These are phyloP conservation scores for Pythium volutum DNA, from an alignment of 352 stramenopile genomes.

Conservation along the genomic window DNA sequence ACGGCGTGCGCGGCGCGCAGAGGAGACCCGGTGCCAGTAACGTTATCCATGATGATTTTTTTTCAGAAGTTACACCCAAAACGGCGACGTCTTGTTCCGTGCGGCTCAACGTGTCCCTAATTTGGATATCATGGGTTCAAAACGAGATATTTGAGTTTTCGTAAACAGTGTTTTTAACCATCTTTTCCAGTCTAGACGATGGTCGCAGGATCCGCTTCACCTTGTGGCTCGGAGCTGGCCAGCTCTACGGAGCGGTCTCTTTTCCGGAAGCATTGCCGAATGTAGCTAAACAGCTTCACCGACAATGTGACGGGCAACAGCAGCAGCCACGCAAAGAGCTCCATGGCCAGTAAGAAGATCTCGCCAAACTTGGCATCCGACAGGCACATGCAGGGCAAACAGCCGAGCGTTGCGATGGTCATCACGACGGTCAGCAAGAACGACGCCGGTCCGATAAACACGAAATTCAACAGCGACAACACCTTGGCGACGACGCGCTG, in stretches of 20 bases:
- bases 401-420: slow-evolving; percentile 12
- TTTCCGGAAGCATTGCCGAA: not conserved
- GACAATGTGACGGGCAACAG: slow-evolving; percentile 4
- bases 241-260: not conserved
- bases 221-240: not conserved
- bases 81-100: not conserved
- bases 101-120: not conserved
- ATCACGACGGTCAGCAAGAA: slow-evolving; percentile 11
- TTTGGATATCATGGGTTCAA: not conserved
- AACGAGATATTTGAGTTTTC: not conserved
- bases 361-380: slow-evolving; percentile 8
- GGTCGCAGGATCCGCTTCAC: not conserved
- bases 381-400: slow-evolving; percentile 13
- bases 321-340: slow-evolving; percentile 7
- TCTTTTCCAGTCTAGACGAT: not conserved
- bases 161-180: not conserved
- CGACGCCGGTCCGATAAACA: slow-evolving; percentile 13
- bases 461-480: slow-evolving; percentile 16
- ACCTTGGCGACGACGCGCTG: slow-evolving; percentile 4
- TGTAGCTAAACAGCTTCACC: not conserved
- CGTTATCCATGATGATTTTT: slow-evolving; percentile 1
- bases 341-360: slow-evolving; percentile 8
- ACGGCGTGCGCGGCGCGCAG: too few relatives aligned
- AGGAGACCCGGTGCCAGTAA: too few relatives aligned
- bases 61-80: not conserved